Conservation (phyloP, 2,329 filamentous ascomycete species). For the Penicillium palitans region DNA sequence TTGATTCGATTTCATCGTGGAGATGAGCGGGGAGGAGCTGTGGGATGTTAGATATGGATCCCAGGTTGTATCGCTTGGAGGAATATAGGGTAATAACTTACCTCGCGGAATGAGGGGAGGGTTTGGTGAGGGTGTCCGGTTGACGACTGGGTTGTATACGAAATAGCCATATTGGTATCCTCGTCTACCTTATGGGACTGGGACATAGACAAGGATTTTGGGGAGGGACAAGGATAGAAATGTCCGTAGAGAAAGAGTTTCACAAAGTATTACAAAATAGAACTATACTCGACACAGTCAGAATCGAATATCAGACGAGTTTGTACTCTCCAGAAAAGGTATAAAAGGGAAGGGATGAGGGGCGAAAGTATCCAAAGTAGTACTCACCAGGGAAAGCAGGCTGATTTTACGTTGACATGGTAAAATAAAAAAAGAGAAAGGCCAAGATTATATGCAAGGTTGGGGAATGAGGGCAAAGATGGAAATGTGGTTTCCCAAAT, state of each 20-base stretch:
- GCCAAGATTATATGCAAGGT: conserved; percentile 30
- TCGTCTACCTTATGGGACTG: conserved; percentile 35
- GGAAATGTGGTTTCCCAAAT: conserved; percentile 19
- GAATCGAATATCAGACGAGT: not conserved
- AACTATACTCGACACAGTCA: conserved; percentile 4
- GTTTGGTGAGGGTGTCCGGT: conserved; percentile 33
- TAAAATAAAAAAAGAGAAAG: conserved; percentile 8
- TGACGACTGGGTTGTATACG: conserved; percentile 37
- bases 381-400: conserved; percentile 25
- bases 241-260: not conserved
- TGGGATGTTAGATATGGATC: conserved; percentile 8
- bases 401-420: conserved; percentile 29
- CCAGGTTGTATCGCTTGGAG: not conserved
- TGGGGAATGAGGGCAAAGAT: conserved; percentile 24
- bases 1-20: conserved; percentile 45
- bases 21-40: conserved; percentile 44
- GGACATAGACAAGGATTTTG: conserved; percentile 37
- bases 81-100: conserved; percentile 19
- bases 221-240: not conserved
- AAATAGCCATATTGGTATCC: conserved; percentile 41
- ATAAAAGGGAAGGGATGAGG: not conserved
- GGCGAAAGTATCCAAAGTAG: not conserved
- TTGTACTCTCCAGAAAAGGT: not conserved
- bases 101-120: conserved; percentile 43
- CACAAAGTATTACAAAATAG: conserved; percentile 3